Percentiles rank a stretch among this genome's conserved stretches.
phyloP scores from a whole-genome alignment of 306 rosid species.

The Purshia tridentata region DNA sequence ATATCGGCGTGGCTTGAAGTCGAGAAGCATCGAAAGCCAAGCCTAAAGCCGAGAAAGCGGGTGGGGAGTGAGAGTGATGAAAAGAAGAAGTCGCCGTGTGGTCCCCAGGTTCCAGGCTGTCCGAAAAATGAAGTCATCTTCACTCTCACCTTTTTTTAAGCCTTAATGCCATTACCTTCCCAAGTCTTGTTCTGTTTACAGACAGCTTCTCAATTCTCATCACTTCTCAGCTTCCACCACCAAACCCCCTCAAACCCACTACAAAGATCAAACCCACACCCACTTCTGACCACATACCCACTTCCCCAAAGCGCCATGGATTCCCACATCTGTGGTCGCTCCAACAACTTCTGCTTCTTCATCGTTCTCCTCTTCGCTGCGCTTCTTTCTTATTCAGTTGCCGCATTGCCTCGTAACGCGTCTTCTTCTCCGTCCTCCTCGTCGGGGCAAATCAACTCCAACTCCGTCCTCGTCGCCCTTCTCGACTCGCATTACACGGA shows the following conservation, averaged over 20 bases:
- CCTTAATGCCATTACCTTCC: not conserved
- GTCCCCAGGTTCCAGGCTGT: constrained; percentile 66
- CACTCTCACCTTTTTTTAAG: not conserved
- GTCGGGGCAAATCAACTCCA: constrained; percentile 63
- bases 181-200: not conserved
- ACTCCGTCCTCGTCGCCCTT: constrained; percentile 88
- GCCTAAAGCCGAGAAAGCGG: constrained; percentile 6
- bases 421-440: constrained; percentile 24
- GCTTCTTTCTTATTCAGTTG: constrained; percentile 15
- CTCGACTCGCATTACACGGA: constrained; percentile 93
- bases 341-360: constrained; percentile 13
- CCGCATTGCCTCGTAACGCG: constrained; percentile 38
- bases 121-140: not conserved
- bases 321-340: constrained; percentile 58
- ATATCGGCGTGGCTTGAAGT: not conserved
- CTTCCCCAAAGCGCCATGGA: constrained; percentile 58
- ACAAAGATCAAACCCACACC: not conserved
- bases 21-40: not conserved
- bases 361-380: constrained; percentile 4
- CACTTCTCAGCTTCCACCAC: not conserved
- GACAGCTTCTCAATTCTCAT: not conserved
- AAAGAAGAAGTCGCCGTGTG: constrained; percentile 39
- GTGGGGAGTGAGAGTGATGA: not conserved
- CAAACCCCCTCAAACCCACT: not conserved
- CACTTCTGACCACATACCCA: not conserved